Conservation (phyloP, 2,329 filamentous ascomycete genomes). For the Diaporthe velutina region DNA sequence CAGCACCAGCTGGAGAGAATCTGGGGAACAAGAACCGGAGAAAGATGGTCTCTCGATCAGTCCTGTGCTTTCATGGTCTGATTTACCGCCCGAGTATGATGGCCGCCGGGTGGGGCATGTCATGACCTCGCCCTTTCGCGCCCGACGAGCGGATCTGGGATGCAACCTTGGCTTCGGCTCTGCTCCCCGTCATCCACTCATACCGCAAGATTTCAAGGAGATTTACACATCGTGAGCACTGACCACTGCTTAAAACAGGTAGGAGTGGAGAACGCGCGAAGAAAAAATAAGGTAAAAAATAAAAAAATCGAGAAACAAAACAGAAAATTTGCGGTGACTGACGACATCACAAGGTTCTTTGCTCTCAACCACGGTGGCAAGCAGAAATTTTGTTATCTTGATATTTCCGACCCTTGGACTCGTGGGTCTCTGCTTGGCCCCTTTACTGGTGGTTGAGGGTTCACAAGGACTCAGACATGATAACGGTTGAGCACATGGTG, state of each 20-base stretch:
- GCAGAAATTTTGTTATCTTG: neutral
- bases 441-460: neutral
- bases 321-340: neutral
- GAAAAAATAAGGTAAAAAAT: neutral
- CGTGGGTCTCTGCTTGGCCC: neutral
- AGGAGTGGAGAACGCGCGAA: conserved; percentile 11
- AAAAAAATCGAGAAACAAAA: conserved; percentile 14
- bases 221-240: conserved; percentile 31
- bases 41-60: neutral
- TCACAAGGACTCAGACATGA: conserved; percentile 28
- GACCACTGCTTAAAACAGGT: conserved; percentile 36
- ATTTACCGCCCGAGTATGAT: conserved; percentile 30
- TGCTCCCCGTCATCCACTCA: conserved; percentile 18
- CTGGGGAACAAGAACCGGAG: conserved; percentile 11
- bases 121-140: conserved; percentile 29
- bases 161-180: conserved; percentile 32
- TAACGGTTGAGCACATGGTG: conserved; percentile 33
- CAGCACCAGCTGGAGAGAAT: conserved; percentile 14
- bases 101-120: conserved; percentile 28
- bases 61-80: conserved; percentile 28
- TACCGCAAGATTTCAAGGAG: conserved; percentile 19
- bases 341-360: neutral
- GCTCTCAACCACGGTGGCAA: conserved; percentile 10
- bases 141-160: conserved; percentile 31
- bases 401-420: neutral